Conservation (phyloP, 768 basidiomycete genomes). For the Suillus sp. region DNA sequence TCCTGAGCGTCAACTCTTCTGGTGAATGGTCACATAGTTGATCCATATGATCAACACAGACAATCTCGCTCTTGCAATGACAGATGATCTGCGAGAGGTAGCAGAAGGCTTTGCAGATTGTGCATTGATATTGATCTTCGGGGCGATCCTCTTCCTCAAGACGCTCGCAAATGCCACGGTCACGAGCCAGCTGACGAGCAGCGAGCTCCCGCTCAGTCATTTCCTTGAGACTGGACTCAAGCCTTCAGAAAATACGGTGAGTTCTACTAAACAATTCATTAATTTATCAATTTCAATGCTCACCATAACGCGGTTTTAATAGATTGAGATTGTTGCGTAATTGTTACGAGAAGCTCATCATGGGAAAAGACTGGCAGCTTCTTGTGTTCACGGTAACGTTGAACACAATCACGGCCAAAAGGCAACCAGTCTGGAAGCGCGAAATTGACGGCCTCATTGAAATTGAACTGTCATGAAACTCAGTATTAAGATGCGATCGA, state of each 20-base stretch:
- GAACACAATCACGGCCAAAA: constrained; percentile 84
- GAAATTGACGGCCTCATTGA: constrained; percentile 99
- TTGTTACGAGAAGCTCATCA: constrained; percentile 95
- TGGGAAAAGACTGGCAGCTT: constrained; percentile 98
- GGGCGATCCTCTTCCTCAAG: constrained; percentile 79
- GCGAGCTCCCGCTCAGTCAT: constrained; percentile 86
- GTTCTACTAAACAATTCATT: constrained; percentile 18
- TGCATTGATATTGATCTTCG: constrained; percentile 96
- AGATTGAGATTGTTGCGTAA: constrained; percentile 90
- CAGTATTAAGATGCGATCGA: constrained; percentile 17
- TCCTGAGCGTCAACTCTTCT: constrained; percentile 64
- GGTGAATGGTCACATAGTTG: constrained; percentile 69
- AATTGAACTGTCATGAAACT: constrained; percentile 72
- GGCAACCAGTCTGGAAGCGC: constrained; percentile 95
- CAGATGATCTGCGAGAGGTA: constrained; percentile 94
- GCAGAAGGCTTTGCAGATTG: constrained; percentile 89
- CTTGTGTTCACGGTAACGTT: constrained; percentile 85
- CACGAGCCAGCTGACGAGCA: constrained; percentile 64
- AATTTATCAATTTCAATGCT: constrained; percentile 28
- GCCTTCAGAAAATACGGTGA: constrained; percentile 50
- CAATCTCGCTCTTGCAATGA: constrained; percentile 72
- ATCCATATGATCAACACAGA: constrained; percentile 84
- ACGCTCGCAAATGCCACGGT: constrained; percentile 61
- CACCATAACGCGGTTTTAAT: constrained; percentile 95
- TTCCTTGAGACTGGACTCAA: constrained; percentile 79